Base-by-base conservation (phyloP, 192 early-diverging fungal species). In the Geranomyces michiganensis region DNA sequence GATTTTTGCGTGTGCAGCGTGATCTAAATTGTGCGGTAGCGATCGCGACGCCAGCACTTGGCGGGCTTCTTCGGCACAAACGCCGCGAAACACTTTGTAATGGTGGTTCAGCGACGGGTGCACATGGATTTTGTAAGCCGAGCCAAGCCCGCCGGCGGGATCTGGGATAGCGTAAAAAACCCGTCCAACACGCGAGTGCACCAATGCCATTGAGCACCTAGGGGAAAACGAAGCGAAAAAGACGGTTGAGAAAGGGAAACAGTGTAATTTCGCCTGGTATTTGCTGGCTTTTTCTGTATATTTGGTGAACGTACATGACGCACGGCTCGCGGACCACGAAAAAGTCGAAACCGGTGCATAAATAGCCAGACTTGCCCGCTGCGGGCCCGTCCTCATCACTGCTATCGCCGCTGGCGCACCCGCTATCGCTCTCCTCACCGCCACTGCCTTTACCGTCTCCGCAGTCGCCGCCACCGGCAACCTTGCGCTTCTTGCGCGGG, bases 141-240 rank as follows among this genome's bases (percentile, higher is more conserved):
- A 85, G 0, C 92, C 78, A 3, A 84, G 24, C 8, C 70, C 81
- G 2, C 85, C 82, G 45, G 79, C 72, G 9, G 44, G 24, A 29
- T 69, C 30, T 14, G 64, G 56, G 27, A 65, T 48, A 9, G 58
- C 31, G 47, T 92, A 95, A 72, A 96, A 97, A n/a, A 97, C 89
- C 6, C 94, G 83, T 6, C 88, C 85, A 47, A 97, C 86, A 7
- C 95, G 87, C 19, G 95, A 97, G 76, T 97, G 95, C n/a, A 97
- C 88, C 32, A 97, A 73, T 0, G 91, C 94, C 95, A 97, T 97
- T 0, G 90, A 81, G 44, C 95, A 97, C 87, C 87, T 89, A 66
- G 21, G 19, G 53, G 17, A 66, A 60, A 66, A 60, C 27, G 65
- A 67, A 70, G 65, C 10, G 36, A 41, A 44, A 51, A 62, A 56